These are phyloP conservation scores for Omphalotus olearius DNA, from an alignment of 1,284 basidiomycete genomes.

Conservation along the genomic window DNA sequence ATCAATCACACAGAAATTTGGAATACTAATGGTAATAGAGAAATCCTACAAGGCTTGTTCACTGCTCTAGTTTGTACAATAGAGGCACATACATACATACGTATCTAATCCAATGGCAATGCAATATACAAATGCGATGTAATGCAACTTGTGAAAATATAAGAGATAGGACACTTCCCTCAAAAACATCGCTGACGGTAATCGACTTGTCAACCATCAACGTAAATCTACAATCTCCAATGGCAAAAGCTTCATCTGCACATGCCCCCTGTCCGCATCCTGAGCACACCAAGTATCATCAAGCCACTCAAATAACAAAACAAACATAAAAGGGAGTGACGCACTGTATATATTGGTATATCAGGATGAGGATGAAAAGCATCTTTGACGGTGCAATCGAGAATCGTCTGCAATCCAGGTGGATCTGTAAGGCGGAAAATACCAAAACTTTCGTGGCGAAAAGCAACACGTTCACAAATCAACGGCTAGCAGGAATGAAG, in stretches of 20 bases:
- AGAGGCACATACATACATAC: no score
- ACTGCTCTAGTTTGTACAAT: no score
- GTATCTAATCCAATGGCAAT: no score
- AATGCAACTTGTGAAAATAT: no score
- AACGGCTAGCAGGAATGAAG: constrained; percentile 6
- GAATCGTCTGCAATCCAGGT: constrained; percentile 68
- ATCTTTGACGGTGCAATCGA: constrained; percentile 63
- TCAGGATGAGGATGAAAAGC: constrained; percentile 84
- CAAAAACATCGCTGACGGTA: background rate
- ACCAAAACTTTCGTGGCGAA: constrained; percentile 54
- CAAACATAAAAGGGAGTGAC: constrained; percentile 20
- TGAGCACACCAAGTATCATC: constrained; percentile 22
- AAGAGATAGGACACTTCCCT: background rate
- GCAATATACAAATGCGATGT: no score
- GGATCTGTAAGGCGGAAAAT: constrained; percentile 87
- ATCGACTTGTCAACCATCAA: no score
- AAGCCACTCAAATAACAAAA: no score
- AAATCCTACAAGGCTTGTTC: no score
- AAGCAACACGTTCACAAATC: background rate
- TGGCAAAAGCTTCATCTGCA: constrained; percentile 65
- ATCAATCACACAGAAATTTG: no score
- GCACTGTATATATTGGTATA: constrained; percentile 77
- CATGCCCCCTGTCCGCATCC: constrained; percentile 78
- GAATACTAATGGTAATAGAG: no score
- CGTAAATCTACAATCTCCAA: constrained; percentile 70